Conservation (phyloP, 2,329 filamentous ascomycete genomes). For the Cladophialophora bantiana region DNA sequence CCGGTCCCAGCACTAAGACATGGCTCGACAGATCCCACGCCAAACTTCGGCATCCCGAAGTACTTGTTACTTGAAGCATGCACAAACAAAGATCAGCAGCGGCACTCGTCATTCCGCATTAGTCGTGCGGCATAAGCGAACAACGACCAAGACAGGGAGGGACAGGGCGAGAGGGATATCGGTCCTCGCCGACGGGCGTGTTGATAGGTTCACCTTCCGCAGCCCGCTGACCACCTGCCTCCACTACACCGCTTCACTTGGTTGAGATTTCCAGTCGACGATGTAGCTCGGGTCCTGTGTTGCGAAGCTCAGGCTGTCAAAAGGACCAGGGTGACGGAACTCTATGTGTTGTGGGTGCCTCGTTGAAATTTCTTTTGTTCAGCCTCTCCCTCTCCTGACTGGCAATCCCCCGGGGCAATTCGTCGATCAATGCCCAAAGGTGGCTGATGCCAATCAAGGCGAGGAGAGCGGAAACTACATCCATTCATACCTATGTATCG, state of each 20-base stretch:
- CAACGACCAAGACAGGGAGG: neutral
- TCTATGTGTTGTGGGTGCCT: neutral
- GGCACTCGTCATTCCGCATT: neutral
- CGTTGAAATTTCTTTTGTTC: neutral
- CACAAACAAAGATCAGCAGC: neutral
- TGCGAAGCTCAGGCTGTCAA: neutral
- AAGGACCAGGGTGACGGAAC: neutral
- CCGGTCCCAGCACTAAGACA: too few species aligned
- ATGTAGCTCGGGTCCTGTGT: neutral
- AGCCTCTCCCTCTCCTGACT: neutral
- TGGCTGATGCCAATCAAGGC: neutral
- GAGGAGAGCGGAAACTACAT: constrained; percentile 1
- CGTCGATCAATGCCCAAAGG: too few species aligned
- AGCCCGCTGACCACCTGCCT: neutral
- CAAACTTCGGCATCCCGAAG: neutral
- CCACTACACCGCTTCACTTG: neutral
- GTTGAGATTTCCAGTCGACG: too few species aligned
- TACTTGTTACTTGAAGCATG: neutral
- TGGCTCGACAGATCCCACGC: neutral
- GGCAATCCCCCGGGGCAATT: too few species aligned
- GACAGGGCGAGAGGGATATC: neutral
- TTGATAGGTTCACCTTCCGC: neutral
- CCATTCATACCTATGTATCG: constrained; percentile 4
- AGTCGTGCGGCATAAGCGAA: neutral
- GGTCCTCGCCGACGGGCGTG: neutral